Percentiles rank a stretch among this genome's conserved stretches.
These are phyloP conservation scores for Moesziomyces parantarcticus DNA, from an alignment of 1,284 basidiomycete species.

Conservation along the genomic window DNA sequence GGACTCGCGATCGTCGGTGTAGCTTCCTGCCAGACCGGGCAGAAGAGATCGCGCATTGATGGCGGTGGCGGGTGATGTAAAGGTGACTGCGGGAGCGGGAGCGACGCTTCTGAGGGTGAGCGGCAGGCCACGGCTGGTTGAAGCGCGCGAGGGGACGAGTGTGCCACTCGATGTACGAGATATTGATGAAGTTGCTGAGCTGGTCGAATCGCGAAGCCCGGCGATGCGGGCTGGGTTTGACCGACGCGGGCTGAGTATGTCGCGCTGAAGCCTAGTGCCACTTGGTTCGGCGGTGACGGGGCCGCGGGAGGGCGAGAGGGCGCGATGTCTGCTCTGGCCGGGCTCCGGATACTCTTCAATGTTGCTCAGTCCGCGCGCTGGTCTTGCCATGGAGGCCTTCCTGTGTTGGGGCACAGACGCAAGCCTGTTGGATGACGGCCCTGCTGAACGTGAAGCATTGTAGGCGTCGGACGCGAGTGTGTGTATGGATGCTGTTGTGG, in stretches of 20 bases:
- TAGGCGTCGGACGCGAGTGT: slow-evolving; percentile 12
- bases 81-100: slow-evolving; percentile 52
- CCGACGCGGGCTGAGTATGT: slow-evolving; percentile 6
- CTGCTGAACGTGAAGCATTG: slow-evolving; percentile 1
- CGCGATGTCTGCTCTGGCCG: slow-evolving; percentile 9
- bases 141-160: neutral
- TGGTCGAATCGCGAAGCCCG: slow-evolving; percentile 18
- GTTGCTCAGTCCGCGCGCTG: slow-evolving; percentile 40
- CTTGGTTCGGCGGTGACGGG: slow-evolving; percentile 7
- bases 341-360: slow-evolving; percentile 43
- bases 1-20: slow-evolving; percentile 46
- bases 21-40: slow-evolving; percentile 27
- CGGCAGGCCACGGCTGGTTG: slow-evolving; percentile 17
- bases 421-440: slow-evolving; percentile 10
- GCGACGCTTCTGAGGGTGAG: slow-evolving; percentile 38
- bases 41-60: slow-evolving; percentile 32
- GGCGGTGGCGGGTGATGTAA: slow-evolving; percentile 49
- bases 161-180: slow-evolving; percentile 10
- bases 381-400: slow-evolving; percentile 29
- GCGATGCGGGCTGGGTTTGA: neutral
- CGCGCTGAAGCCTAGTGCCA: slow-evolving; percentile 9
- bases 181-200: slow-evolving; percentile 20
- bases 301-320: slow-evolving; percentile 17
- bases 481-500: slow-evolving; percentile 2
- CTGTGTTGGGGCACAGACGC: slow-evolving; percentile 28